A percentile compares a stretch with the other conserved stretches of the same genome.
Conservation (phyloP, 2,329 filamentous ascomycete species). For the Byssochlamys sp. region DNA sequence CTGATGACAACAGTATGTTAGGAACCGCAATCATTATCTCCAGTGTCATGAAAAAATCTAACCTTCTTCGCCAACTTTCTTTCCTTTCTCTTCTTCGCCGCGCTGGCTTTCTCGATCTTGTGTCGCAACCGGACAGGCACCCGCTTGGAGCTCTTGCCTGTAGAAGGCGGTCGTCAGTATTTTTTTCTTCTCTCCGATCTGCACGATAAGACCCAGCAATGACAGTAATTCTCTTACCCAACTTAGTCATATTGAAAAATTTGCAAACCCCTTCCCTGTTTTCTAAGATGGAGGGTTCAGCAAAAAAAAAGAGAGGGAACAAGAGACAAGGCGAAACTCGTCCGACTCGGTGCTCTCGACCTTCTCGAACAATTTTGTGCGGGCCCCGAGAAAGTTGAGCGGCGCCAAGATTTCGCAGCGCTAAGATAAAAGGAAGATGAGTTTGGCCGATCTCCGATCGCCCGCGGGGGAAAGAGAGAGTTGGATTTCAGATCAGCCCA, state of each 20-base stretch:
- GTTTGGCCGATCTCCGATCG: constrained; percentile 26
- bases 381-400: constrained; percentile 7
- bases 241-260: constrained; percentile 29
- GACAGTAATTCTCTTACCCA: constrained; percentile 20
- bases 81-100: constrained; percentile 80
- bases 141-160: constrained; percentile 93
- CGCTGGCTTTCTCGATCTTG: constrained; percentile 89
- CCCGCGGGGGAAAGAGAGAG: neutral
- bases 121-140: constrained; percentile 77
- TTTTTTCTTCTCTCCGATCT: neutral
- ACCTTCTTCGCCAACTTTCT: constrained; percentile 81
- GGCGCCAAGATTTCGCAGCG: constrained; percentile 24
- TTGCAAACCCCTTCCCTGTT: constrained; percentile 6
- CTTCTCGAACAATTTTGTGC: constrained; percentile 13
- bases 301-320: constrained; percentile 7
- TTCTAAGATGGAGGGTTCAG: constrained; percentile 2
- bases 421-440: constrained; percentile 28
- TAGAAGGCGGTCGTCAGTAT: constrained; percentile 3
- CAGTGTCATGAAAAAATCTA: constrained; percentile 4
- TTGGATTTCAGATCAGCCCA: neutral
- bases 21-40: constrained; percentile 5
- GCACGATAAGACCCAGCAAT: neutral
- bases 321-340: constrained; percentile 5
- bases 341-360: neutral
- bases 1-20: constrained; percentile 25